Evolutionary conservation across 208 protist genomes (phyloP), one percentile per base, ranked within the genome.

Genomic region (Herpetomonas muscarum): DNA sequence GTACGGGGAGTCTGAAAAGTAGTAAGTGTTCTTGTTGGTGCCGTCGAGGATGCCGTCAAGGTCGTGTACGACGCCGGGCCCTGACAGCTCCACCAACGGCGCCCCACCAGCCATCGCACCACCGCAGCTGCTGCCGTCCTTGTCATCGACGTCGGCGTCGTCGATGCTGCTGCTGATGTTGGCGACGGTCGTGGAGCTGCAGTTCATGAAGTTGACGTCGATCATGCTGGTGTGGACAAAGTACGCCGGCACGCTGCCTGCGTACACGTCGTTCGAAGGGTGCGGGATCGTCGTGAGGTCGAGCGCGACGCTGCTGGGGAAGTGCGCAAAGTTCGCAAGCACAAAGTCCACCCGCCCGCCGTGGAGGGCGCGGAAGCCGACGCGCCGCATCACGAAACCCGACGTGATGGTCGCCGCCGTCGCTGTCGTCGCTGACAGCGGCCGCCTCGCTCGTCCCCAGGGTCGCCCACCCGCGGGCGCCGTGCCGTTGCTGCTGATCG

Each of bases 311-410:
- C 67, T 56, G 12, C 25, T 37, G 1, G 1, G 1, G 25, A 67
- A 67, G 61, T 67, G 36, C 12, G 34, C 36, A 22, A 59, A 34
- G 5, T 39, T 12, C 1, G 30, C 24, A 31, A 34, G 3, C 26
- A 46, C 19, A 28, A 70, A 46, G 7, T 28, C 34, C 7, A 70
- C 34, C 46, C 57, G 42, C 4, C 64, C 64, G 50, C 64, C 64
- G 29, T 70, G 64, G 3, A 26, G 50, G 7, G 57, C 64, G 2
- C 31, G 34, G 7, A 70, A 10, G n/a, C 47, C 55, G 13, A 15
- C 26, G 0, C 30, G 64, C 28, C 1, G 10, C 17, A 12, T 19
- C 6, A 7, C 44, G 19, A 9, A 6, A 6, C 5, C 44, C 7
- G 44, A 48, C 17, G 44, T 48, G 44, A 6, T 5, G 19, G 7